A percentile compares a stretch with the other conserved stretches of the same genome.
Evolutionary conservation across 73 alveolate species (phyloP).

Genomic region (Paramecium biaurelia): DNA sequence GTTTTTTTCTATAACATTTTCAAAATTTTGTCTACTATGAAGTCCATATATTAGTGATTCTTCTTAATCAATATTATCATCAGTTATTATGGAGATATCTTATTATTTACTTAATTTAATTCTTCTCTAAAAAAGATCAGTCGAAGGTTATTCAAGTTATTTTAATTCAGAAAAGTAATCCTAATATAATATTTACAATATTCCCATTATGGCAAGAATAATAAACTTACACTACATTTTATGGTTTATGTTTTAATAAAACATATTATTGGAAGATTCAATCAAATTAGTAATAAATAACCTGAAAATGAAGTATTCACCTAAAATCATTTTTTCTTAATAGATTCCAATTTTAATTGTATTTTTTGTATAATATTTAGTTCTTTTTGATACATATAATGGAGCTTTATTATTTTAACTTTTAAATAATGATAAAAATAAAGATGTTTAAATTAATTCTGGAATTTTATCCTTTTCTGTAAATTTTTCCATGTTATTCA

Average conservation of each 20-base stretch:
- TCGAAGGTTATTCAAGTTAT: not conserved
- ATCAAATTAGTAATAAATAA: not conserved
- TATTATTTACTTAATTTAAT: not conserved
- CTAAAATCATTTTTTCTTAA: not conserved
- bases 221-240: not conserved
- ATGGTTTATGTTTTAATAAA: not conserved
- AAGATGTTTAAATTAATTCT: not conserved
- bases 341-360: not conserved
- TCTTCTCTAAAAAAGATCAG: not conserved
- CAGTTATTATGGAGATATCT: not conserved
- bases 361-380: not conserved
- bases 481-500: not conserved
- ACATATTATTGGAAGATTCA: not conserved
- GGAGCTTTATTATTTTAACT: not conserved
- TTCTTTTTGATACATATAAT: not conserved
- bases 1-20: not conserved
- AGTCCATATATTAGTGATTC: not conserved
- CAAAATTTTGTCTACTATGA: not conserved
- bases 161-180: not conserved
- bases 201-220: not conserved
- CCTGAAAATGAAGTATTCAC: not conserved
- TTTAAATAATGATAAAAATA: not conserved
- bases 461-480: not conserved
- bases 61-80: not conserved
- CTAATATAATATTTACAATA: not conserved